Base-by-base conservation (phyloP, 2,329 filamentous ascomycete species). In the Nemania sp. region DNA sequence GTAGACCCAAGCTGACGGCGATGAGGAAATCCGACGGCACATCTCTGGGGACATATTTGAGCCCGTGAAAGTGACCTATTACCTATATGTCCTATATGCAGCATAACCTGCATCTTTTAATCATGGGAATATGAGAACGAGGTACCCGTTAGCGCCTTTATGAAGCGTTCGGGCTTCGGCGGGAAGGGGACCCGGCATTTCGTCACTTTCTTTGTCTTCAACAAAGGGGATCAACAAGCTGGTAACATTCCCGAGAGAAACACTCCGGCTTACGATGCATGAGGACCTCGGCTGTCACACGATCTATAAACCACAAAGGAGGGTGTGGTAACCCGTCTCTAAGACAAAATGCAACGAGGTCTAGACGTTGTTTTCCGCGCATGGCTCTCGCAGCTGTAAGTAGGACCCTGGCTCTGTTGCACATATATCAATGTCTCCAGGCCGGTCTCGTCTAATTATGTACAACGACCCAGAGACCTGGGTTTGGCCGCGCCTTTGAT, bases 1-100 rank as follows among this genome's bases (percentile, higher is more conserved):
- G 62, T 65, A 65, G 26, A 62, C 41, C 24, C n/a, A 62, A 47
- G 62, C 66, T 62, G 62, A 62, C 56, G 57, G 32, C 5, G 22
- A 51, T 8, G 29, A 56, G 22, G 35, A 29, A 15, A 47, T n/a
- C 18, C 38, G 35, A 47, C 51, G 56, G 49, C 47, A 63, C 54
- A 41, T 57, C 20, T 47, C 7, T 13, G 13, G 43, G 27, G 10
- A 27, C 2, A 15, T 11, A 53, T n/a, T n/a, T n/a, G n/a, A n/a
- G n/a, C n/a, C n/a, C n/a, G n/a, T n/a, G n/a, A 51, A 43, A 24
- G 22, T 20, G 13, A 7, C 1, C n/a, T 38, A 38, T 8, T 15
- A 41, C 5, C 38, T 41, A 35, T 41, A 8, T 43, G 38, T 24
- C 20, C 22, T 22, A 8, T 47, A n/a, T 5, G 2, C 6, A 13